A percentile compares a stretch with the other conserved stretches of the same genome.
These are phyloP conservation scores for Coemansia sp. DNA, from an alignment of 192 early-diverging fungal genomes.

Conservation along the genomic window DNA sequence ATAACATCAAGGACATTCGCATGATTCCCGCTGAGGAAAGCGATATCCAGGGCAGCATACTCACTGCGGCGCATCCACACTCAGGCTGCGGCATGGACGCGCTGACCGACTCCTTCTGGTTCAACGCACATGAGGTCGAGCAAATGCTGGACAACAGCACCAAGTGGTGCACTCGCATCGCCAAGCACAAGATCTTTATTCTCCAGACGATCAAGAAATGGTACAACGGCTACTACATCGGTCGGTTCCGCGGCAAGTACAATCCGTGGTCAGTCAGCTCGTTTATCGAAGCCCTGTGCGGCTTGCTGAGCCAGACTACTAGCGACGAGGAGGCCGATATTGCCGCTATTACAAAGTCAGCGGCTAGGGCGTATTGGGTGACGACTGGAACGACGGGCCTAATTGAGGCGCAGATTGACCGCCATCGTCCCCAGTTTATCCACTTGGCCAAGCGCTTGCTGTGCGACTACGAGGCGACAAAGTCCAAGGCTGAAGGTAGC, in stretches of 20 bases:
- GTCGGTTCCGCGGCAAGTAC: slow-evolving; percentile 28
- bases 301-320: slow-evolving; percentile 12
- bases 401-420: slow-evolving; percentile 20
- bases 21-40: slow-evolving; percentile 38
- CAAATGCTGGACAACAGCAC: slow-evolving; percentile 43
- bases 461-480: slow-evolving; percentile 15
- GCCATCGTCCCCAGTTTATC: slow-evolving; percentile 14
- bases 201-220: slow-evolving; percentile 20
- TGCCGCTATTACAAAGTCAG: slow-evolving; percentile 7
- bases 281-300: slow-evolving; percentile 13
- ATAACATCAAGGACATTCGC: slow-evolving; percentile 50
- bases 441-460: slow-evolving; percentile 15
- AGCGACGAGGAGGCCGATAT: background rate
- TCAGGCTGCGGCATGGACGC: slow-evolving; percentile 33
- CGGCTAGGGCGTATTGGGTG: slow-evolving; percentile 22
- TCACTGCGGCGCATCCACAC: slow-evolving; percentile 24
- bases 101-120: slow-evolving; percentile 42
- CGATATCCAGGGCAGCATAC: slow-evolving; percentile 33
- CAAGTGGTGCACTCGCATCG: slow-evolving; percentile 10
- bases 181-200: slow-evolving; percentile 23
- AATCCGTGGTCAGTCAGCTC: slow-evolving; percentile 14
- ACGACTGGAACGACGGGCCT: slow-evolving; percentile 22
- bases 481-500: background rate
- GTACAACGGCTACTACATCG: slow-evolving; percentile 44
- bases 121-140: slow-evolving; percentile 34